A percentile compares a stretch with the other conserved stretches of the same genome.
phyloP scores from a whole-genome alignment of 768 basidiomycete genomes.

The Pleurotus djamor region DNA sequence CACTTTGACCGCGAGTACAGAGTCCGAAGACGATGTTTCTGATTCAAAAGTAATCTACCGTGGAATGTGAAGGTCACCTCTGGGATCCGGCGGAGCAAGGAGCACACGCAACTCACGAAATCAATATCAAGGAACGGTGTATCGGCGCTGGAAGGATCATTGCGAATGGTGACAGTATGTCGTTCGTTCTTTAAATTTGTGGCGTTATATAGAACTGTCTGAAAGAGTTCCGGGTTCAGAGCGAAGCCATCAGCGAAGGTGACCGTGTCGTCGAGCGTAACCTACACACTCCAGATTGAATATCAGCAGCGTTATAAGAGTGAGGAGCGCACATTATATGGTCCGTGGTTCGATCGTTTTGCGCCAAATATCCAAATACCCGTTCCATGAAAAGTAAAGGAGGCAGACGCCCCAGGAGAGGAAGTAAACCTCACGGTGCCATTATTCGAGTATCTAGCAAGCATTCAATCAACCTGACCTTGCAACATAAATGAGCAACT shows the following conservation, averaged over 20 bases:
- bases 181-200: slow-evolving; percentile 25
- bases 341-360: slow-evolving; percentile 44
- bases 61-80: slow-evolving; percentile 2
- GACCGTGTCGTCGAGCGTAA: slow-evolving; percentile 36
- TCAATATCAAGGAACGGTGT: slow-evolving; percentile 40
- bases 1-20: neutral
- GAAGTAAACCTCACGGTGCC: slow-evolving; percentile 32
- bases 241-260: slow-evolving; percentile 22
- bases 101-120: slow-evolving; percentile 29
- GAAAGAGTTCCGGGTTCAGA: slow-evolving; percentile 27
- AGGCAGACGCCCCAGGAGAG: slow-evolving; percentile 27
- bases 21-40: slow-evolving; percentile 14
- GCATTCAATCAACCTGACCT: slow-evolving; percentile 8
- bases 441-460: slow-evolving; percentile 15
- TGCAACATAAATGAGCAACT: neutral
- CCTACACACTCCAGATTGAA: slow-evolving; percentile 2
- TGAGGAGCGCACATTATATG: slow-evolving; percentile 20
- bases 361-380: slow-evolving; percentile 49
- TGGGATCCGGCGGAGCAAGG: neutral
- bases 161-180: slow-evolving; percentile 37
- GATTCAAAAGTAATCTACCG: slow-evolving; percentile 30
- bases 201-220: slow-evolving; percentile 36
- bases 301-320: neutral
- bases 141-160: slow-evolving; percentile 13
- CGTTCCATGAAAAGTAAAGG: slow-evolving; percentile 48